Base-by-base conservation (phyloP, 2,329 filamentous ascomycete genomes). In the Fusarium sp. region DNA sequence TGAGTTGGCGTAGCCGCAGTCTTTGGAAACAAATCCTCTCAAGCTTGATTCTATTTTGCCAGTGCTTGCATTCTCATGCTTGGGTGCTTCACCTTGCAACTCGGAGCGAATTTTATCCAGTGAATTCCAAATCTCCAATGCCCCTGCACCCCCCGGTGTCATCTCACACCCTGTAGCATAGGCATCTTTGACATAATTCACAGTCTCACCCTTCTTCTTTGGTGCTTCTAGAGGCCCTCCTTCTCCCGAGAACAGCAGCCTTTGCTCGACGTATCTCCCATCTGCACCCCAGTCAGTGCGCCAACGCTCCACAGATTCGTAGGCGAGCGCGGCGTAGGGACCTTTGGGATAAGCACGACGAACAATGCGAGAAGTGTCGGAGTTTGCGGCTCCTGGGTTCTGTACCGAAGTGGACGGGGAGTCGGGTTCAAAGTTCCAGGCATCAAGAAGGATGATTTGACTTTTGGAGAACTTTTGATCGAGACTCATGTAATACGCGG, bases 221-320 rank as follows among this genome's bases (percentile, higher is more conserved):
- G 48, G 48, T 37, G 48, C 20, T 52, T 11, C 5, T 7, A 52
- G 32, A 29, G 48, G 24, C 11, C 22, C 32, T 0, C 48, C 32
- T 40, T 52, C 7, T 29, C 32, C 32, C 2, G 48, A 37, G 12
- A 52, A 52, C 24, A 52, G 5, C 7, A 52, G 0, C 4, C 48
- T 52, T 32, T 52, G 48, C 24, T 52, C 48, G 22, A 52, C 32
- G 16, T 40, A 52, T 52, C 48, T 52, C 30, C 32, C 22, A 27
- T 52, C 48, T 40, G 29, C 32, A 37, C 48, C 48, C 48, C 48
- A 52, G 32, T 52, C 48, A 40, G 48, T 25, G 22, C 48, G 48
- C 48, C 48, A 52, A 27, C 48, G 48, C 48, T 52, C 48, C 22
- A 52, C 48, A 34, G 48, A 40, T n/a, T 52, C 48, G 32, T 52